phyloP scores from a whole-genome alignment of 2,329 filamentous ascomycete genomes.

The Venturia aucupariae region DNA sequence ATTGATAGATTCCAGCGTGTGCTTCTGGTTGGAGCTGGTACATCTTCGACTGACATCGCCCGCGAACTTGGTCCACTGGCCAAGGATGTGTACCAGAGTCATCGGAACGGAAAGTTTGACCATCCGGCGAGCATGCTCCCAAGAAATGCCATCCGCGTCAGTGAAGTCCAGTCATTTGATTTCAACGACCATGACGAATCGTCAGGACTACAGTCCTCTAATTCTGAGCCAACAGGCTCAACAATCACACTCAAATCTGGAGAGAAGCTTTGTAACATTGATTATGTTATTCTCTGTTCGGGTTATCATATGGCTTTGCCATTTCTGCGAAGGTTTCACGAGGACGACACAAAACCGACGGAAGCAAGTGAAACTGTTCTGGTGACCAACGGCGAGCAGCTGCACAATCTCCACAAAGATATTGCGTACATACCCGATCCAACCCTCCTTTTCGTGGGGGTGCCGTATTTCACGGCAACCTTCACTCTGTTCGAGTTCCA shows the following conservation, averaged over 20 bases:
- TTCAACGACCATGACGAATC: slow-evolving; percentile 45
- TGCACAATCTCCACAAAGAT: slow-evolving; percentile 60
- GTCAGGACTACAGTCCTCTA: slow-evolving; percentile 37
- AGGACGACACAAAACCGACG: slow-evolving; percentile 34
- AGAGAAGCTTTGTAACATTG: slow-evolving; percentile 48
- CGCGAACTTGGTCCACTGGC: slow-evolving; percentile 40
- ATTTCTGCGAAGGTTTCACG: slow-evolving; percentile 47
- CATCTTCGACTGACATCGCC: slow-evolving; percentile 47
- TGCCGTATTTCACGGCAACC: slow-evolving; percentile 56
- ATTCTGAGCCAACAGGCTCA: slow-evolving; percentile 46
- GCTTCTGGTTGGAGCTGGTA: slow-evolving; percentile 52
- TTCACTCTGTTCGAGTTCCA: slow-evolving; percentile 65
- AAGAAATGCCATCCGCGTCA: slow-evolving; percentile 29
- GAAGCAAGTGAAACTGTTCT: slow-evolving; percentile 45
- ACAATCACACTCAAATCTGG: slow-evolving; percentile 49
- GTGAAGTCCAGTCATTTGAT: slow-evolving; percentile 22
- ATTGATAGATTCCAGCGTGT: slow-evolving; percentile 53
- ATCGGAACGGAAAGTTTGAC: slow-evolving; percentile 53
- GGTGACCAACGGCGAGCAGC: slow-evolving; percentile 54
- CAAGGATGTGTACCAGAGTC: slow-evolving; percentile 43
- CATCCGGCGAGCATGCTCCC: slow-evolving; percentile 46
- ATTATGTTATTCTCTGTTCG: slow-evolving; percentile 76
- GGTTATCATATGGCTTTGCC: slow-evolving; percentile 82
- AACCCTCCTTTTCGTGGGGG: slow-evolving; percentile 53
- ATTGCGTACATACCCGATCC: slow-evolving; percentile 64